Conservation (phyloP, 352 stramenopile genomes). For the Pythium utonaiense region DNA sequence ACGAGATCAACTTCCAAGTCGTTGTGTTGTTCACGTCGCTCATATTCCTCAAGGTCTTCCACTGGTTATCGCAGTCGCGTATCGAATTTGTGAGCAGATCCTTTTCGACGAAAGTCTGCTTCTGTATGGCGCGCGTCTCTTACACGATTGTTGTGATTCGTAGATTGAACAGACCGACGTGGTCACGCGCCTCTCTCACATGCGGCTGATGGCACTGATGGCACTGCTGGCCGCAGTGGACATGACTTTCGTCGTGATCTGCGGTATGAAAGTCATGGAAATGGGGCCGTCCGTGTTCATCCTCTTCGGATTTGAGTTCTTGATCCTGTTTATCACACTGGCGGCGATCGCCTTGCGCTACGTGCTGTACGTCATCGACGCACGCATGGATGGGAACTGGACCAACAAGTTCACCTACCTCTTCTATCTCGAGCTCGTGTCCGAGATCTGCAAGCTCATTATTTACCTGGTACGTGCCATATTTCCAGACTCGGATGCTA, state of each 20-base stretch:
- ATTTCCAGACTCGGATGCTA: background rate
- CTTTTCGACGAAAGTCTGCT: background rate
- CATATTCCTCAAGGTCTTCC: conserved; percentile 95
- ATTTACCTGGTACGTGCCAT: conserved; percentile 87
- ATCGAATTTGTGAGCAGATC: conserved; percentile 74
- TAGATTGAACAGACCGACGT: conserved; percentile 89
- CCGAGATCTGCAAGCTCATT: conserved; percentile 93
- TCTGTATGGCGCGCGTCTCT: background rate
- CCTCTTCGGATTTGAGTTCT: conserved; percentile 97
- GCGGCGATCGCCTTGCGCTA: conserved; percentile 88
- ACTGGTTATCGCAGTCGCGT: conserved; percentile 88
- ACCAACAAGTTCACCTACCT: conserved; percentile 89
- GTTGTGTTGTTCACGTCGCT: conserved; percentile 94
- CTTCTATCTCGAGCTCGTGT: conserved; percentile 96
- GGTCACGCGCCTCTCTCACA: conserved; percentile 70
- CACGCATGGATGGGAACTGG: conserved; percentile 84
- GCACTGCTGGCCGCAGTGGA: conserved; percentile 85
- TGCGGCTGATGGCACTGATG: conserved; percentile 89
- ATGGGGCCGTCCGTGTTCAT: conserved; percentile 91
- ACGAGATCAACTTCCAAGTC: conserved; percentile 95
- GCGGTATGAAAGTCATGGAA: conserved; percentile 69
- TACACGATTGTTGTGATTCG: background rate
- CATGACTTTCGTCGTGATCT: conserved; percentile 86
- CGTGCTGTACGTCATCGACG: conserved; percentile 93
- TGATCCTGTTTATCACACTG: conserved; percentile 94